These are phyloP conservation scores for Flaveria robusta DNA, from an alignment of 129 eudicot species.

Conservation along the genomic window DNA sequence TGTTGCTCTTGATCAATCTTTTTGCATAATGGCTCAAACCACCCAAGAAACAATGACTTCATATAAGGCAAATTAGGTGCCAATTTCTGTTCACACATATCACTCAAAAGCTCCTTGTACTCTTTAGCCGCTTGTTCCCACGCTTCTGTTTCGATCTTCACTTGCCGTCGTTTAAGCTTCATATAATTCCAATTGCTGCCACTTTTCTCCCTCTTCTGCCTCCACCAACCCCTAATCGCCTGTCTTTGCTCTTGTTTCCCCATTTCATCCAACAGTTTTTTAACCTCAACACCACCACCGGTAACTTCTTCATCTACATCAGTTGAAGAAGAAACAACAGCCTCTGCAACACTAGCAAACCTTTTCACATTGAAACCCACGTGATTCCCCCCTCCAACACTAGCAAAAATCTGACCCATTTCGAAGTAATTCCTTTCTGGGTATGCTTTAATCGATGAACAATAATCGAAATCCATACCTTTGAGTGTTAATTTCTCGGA, in stretches of 20 bases:
- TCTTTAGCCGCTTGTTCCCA: constrained; percentile 84
- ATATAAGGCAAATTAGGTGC: constrained; percentile 93
- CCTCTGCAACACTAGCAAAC: constrained; percentile 69
- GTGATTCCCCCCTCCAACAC: constrained; percentile 24
- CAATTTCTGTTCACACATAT: constrained; percentile 80
- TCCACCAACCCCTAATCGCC: constrained; percentile 31
- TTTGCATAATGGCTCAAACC: constrained; percentile 81
- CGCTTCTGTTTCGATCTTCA: constrained; percentile 79
- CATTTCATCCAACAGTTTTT: constrained; percentile 59
- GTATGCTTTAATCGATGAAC: constrained; percentile 25
- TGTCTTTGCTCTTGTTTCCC: constrained; percentile 51
- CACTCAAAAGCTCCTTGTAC: constrained; percentile 69
- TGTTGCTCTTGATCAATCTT: constrained; percentile 69
- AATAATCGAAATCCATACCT: constrained; percentile 17
- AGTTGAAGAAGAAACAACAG: constrained; percentile 36
- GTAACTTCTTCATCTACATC: constrained; percentile 56
- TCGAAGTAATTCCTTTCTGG: constrained; percentile 41
- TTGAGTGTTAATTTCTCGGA: constrained; percentile 18
- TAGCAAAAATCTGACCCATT: constrained; percentile 29
- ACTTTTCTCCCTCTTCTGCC: constrained; percentile 24
- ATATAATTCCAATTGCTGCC: constrained; percentile 51
- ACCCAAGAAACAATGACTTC: constrained; percentile 88
- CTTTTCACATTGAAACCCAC: constrained; percentile 34
- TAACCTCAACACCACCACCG: constrained; percentile 60
- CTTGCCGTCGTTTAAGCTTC: constrained; percentile 62